Evolutionary conservation across 2,329 filamentous ascomycete species (phyloP).

Genomic region (Paracorniculantispora psalliotae): DNA sequence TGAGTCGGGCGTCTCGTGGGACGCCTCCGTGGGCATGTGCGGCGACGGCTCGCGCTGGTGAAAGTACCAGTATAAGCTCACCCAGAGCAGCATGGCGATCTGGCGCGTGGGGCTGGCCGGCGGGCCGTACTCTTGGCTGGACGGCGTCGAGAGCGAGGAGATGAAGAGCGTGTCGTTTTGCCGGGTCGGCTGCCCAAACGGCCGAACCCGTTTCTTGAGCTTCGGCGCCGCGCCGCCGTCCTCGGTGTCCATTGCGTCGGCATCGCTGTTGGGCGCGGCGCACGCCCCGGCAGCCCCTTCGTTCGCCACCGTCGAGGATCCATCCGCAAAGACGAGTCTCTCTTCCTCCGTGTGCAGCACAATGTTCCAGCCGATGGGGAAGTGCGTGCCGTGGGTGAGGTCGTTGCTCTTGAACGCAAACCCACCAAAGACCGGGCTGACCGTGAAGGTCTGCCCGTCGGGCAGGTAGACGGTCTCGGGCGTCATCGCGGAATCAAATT

Average conservation of each 20-base stretch:
- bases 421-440: conserved; percentile 85
- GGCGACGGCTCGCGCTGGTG: conserved; percentile 72
- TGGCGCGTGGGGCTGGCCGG: conserved; percentile 77
- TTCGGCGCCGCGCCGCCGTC: neutral
- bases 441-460: conserved; percentile 78
- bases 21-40: conserved; percentile 57
- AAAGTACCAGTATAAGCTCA: conserved; percentile 95
- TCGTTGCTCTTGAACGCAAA: conserved; percentile 84
- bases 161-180: conserved; percentile 81
- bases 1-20: conserved; percentile 57
- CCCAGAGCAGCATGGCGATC: conserved; percentile 95
- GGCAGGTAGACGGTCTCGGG: conserved; percentile 63
- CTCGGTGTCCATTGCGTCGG: neutral
- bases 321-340: conserved; percentile 1
- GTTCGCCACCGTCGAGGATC: neutral
- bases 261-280: neutral
- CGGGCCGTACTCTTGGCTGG: conserved; percentile 72
- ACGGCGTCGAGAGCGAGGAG: conserved; percentile 83
- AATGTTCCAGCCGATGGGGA: conserved; percentile 86
- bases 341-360: conserved; percentile 67
- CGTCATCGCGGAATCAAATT: conserved; percentile 24
- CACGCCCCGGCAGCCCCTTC: neutral
- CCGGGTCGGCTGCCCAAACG: conserved; percentile 68
- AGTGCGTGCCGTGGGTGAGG: conserved; percentile 61
- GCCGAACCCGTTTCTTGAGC: conserved; percentile 22